Percentiles rank a stretch among this genome's conserved stretches.
Conservation (phyloP, 257 asterid genomes). For the Handroanthus guayacan region DNA sequence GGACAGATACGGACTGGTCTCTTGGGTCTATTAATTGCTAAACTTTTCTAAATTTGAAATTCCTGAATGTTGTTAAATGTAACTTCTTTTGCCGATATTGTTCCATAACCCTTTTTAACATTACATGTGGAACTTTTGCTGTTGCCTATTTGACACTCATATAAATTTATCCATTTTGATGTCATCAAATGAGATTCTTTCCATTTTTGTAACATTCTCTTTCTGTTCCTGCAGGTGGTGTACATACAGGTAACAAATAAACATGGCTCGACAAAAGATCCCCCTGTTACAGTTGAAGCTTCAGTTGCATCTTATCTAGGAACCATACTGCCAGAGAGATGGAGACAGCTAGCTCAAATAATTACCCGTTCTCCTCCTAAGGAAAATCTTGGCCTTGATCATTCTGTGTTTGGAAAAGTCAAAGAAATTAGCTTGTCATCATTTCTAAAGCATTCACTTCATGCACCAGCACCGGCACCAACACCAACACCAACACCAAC, state of each 20-base stretch:
- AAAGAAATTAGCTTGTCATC: conserved; percentile 78
- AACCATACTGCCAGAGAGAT: conserved; percentile 59
- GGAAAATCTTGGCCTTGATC: conserved; percentile 84
- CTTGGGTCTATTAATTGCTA: not conserved
- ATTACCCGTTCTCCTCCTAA: conserved; percentile 57
- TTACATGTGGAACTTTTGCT: not conserved
- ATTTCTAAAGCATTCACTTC: conserved; percentile 56
- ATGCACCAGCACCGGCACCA: conserved; percentile 58
- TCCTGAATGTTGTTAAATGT: not conserved
- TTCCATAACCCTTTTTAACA: conserved; percentile 14
- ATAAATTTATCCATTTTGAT: conserved; percentile 8
- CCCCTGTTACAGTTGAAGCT: conserved; percentile 79
- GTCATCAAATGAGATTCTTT: conserved; percentile 17
- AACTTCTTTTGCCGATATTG: conserved; percentile 12
- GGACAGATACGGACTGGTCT: conserved; percentile 10
- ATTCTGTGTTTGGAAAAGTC: conserved; percentile 77
- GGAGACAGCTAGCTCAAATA: conserved; percentile 69
- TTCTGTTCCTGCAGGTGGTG: conserved; percentile 54
- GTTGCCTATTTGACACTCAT: not conserved
- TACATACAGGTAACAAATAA: conserved; percentile 65
- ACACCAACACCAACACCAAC: conserved; percentile 43
- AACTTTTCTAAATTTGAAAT: conserved; percentile 15
- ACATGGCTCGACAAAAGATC: conserved; percentile 78
- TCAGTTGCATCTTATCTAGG: conserved; percentile 62
- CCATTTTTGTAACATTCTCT: conserved; percentile 6